Conservation (phyloP, 139 green algal species). For the Bryopsis sp. region DNA sequence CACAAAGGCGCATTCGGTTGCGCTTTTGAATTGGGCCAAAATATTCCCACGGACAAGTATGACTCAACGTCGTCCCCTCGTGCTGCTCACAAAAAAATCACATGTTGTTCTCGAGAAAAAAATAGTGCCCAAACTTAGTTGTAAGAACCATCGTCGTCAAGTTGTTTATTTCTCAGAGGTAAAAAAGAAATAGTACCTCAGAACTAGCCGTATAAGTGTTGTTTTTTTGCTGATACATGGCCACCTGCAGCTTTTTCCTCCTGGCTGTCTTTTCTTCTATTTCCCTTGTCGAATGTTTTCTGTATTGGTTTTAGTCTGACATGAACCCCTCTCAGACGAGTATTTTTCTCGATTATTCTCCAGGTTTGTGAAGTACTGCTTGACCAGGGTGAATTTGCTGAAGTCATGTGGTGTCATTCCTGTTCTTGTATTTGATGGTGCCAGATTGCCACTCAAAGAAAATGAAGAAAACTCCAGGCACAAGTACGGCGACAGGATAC, state of each 20-base stretch:
- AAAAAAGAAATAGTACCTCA: too few species aligned
- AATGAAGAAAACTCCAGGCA: conserved; percentile 66
- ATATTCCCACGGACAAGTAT: conserved; percentile 58
- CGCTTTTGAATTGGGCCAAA: conserved; percentile 72
- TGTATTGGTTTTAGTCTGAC: too few species aligned
- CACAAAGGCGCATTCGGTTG: conserved; percentile 86
- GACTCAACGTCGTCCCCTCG: not conserved
- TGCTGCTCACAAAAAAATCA: not conserved
- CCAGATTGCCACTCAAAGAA: conserved; percentile 76
- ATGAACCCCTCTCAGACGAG: not conserved
- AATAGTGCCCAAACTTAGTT: too few species aligned
- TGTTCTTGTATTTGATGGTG: conserved; percentile 91
- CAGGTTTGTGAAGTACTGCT: conserved; percentile 83
- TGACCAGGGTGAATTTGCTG: conserved; percentile 73
- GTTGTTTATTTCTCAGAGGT: not conserved
- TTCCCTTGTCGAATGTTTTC: not conserved
- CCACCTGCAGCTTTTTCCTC: not conserved
- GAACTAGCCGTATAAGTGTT: too few species aligned
- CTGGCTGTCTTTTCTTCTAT: not conserved
- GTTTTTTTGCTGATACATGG: too few species aligned
- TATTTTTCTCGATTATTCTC: not conserved
- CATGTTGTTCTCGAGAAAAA: too few species aligned
- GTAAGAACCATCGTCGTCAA: too few species aligned
- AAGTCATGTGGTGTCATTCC: conserved; percentile 58
- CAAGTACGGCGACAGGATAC: conserved; percentile 32